Base-by-base conservation (phyloP, 2,329 filamentous ascomycete genomes). In the Emmonsiellopsis sp. region DNA sequence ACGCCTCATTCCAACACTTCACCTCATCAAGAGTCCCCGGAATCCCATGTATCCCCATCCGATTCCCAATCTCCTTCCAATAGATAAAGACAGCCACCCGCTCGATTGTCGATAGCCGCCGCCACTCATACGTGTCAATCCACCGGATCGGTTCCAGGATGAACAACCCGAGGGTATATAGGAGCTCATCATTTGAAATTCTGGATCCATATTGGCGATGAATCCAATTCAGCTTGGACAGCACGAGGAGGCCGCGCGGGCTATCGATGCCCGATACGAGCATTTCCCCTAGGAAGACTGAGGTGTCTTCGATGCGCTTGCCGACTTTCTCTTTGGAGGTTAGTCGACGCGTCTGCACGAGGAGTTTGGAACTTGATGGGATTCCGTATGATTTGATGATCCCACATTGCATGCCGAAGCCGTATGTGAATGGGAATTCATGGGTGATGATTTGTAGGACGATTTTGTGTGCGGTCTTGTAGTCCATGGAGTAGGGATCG, bases 111-210 rank as follows among this genome's bases (percentile, higher is more conserved):
- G 79, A 81, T 10, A 87, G 66, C 3, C 68, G 40, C 1, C 86
- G 76, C 84, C 85, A 89, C 63, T 89, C 86, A 59, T 80, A 83
- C 3, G 71, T 68, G 5, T 73, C 66, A 15, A 83, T 75, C 73
- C 81, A 86, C 32, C 76, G 71, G 16, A 76, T 65, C 2, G 84
- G 82, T 63, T 87, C 83, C 1, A 75, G 70, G 38, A 83, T 74
- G 61, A 85, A 85, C 1, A 85, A 62, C 3, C 73, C 68, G 0
- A 84, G 68, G 0, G 81, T 84, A 63, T 82, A 83, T 0, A 84
- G 69, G 67, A 83, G 70, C 55, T 84, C 81, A 4, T 74, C 71
- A 53, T 83, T 75, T 2, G 67, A 70, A 57, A 84, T 83, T 61
- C 76, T 77, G 11, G 76, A 76, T 0, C 74, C 65, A 60, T 83